Conservation (phyloP, 2,329 filamentous ascomycete species). For the Cytospora mali region DNA sequence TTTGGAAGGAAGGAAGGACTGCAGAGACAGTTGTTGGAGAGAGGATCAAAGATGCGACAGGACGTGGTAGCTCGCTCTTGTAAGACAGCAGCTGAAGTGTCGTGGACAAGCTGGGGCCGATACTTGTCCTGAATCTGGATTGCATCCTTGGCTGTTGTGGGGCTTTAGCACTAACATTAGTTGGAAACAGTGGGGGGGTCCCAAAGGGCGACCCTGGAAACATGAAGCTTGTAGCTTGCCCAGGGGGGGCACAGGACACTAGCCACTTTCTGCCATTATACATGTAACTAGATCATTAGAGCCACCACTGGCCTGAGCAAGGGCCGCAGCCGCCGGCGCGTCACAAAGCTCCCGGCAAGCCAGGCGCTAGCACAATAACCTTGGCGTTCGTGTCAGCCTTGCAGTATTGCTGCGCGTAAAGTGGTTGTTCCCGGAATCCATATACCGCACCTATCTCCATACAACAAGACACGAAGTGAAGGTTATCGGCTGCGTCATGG, state of each 20-base stretch:
- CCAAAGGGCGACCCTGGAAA: constrained; percentile 13
- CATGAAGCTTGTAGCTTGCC: background rate
- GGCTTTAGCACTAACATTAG: constrained; percentile 11
- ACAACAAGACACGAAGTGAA: background rate
- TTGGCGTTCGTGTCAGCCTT: constrained; percentile 2
- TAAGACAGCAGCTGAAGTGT: constrained; percentile 8
- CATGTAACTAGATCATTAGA: background rate
- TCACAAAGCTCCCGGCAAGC: constrained; percentile 8
- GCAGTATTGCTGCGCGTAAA: constrained; percentile 17
- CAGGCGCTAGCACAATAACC: background rate
- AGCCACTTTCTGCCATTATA: background rate
- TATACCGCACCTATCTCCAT: background rate
- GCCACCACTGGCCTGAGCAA: background rate
- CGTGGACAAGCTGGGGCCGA: constrained; percentile 17
- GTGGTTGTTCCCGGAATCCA: background rate
- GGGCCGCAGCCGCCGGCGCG: background rate
- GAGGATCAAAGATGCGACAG: background rate
- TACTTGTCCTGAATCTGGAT: constrained; percentile 14
- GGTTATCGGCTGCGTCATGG: background rate
- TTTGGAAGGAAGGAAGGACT: constrained; percentile 1
- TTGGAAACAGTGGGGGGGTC: constrained; percentile 18
- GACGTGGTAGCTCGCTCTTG: background rate
- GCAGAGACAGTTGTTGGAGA: constrained; percentile 8
- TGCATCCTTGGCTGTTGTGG: background rate
- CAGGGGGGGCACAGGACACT: background rate